Percentiles rank a stretch among this genome's conserved stretches.
Conservation (phyloP, 306 rosid species). For the Senna siamea region DNA sequence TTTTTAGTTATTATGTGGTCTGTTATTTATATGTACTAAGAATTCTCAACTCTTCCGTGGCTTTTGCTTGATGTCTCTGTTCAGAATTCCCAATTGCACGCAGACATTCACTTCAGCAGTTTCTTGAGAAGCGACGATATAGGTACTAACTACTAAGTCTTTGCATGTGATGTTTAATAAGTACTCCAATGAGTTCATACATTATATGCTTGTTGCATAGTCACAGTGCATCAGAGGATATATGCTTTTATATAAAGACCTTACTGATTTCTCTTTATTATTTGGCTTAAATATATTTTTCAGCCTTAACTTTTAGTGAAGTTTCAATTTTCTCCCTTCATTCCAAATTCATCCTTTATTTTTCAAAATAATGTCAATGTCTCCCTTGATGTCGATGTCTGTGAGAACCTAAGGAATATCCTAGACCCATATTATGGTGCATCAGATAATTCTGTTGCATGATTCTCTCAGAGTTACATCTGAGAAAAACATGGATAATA, state of each 20-base stretch:
- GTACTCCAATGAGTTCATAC: conserved; percentile 10
- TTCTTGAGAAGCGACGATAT: conserved; percentile 74
- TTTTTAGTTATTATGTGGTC: background rate
- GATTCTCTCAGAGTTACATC: no score
- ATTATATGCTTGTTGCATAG: background rate
- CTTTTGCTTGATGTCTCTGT: conserved; percentile 31
- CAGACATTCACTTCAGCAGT: conserved; percentile 76
- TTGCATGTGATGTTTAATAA: background rate
- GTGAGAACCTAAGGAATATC: no score
- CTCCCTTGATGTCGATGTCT: no score
- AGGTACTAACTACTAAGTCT: conserved; percentile 45
- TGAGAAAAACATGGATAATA: no score
- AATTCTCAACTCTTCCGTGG: conserved; percentile 7
- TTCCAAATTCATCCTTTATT: background rate
- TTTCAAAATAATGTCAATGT: background rate
- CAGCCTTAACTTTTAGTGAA: background rate
- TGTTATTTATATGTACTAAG: background rate
- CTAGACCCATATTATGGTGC: no score
- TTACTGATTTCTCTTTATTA: background rate
- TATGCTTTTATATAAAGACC: no score
- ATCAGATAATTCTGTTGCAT: no score
- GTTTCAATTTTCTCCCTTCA: background rate
- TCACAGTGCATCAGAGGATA: no score
- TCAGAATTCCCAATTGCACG: conserved; percentile 82
- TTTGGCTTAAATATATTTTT: background rate